Base-by-base conservation (phyloP, 2,329 filamentous ascomycete species). In the Stagonosporopsis tanaceti region DNA sequence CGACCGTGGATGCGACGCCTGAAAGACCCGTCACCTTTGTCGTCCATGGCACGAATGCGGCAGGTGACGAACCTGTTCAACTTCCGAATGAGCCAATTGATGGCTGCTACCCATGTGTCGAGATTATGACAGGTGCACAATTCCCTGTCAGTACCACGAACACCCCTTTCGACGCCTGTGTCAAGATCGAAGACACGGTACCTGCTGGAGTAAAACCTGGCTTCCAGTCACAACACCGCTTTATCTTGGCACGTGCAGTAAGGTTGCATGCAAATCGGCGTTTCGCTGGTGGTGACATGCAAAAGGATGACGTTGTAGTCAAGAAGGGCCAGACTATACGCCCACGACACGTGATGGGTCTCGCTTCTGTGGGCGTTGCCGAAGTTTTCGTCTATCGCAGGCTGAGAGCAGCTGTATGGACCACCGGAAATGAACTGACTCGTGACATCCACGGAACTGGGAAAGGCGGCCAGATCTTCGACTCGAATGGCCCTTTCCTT, bases 81-180 rank as follows among this genome's bases (percentile, higher is more conserved):
- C 15, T 34, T 7, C 38, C 41, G 1, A 46, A 50, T 27, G 37
- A 41, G 12, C 40, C 47, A 17, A 38, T 39, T 5, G 39, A 51
- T 17, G 44, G 48, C 14, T 50, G 40, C 22, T 50, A 50, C 24
- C 53, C 53, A n/a, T 60, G 57, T 35, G 52, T 57, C 34, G 57
- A 60, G 15, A 57, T 60, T 15, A 60, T 42, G 53, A 45, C 53
- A n/a, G 53, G 57, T 4, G 53, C 57, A 32, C 47, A 54, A 11
- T 57, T 60, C 24, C 57, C 53, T 8, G 34, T 35, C 7, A 38
- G 39, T 30, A 46, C 48, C 8, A 28, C 53, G 4, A 25, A 44
- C 11, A 38, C 42, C 17, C 17, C 28, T 1, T 41, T 60, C 17
- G 57, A 60, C 44, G 47, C 53, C 11, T 60, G 57, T 17, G 57